Base-by-base conservation (phyloP, 202 grass and related monocot genomes). In the Brachypodium distachyon region DNA sequence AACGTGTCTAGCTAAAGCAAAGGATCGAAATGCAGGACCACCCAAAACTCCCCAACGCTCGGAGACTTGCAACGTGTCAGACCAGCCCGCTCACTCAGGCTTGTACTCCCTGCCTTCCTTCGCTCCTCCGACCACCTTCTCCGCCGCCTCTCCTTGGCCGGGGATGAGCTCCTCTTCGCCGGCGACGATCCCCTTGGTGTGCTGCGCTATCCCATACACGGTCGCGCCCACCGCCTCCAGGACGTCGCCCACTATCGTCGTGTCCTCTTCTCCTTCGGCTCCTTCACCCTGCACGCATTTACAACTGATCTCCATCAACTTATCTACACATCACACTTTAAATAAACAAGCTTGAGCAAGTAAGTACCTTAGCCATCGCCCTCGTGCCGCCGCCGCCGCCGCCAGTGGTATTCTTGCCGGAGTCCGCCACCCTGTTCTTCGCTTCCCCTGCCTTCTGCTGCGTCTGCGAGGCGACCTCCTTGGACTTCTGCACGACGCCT, bases 181-280 rank as follows among this genome's bases (percentile, higher is more conserved):
- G 42, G 86, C 86, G 12, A 97, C 84, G 51, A 94, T 82, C 9
- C 68, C 86, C 70, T 91, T 91, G 25, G 83, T 50, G 49, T 88
- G 86, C 79, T 84, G 23, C 8, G 76, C 86, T 25, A 94, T 60
- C 22, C 87, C 89, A 12, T 80, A 46, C 56, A 97, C 84, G 0
- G 88, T 81, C 43, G 84, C 82, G 40, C 94, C 91, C 38, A 94
- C 77, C 32, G 78, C 85, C 72, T 92, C 89, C 57, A 79, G 81
- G 4, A 88, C 68, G 67, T 89, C 89, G 6, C 81, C 91, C 8
- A 71, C 40, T 1, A 82, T 41, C 62, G 86, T 85, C 1, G 65
- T 77, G 33, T 18, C 42, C 1, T 1, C 69, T 37, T 41, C 61
- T 26, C 0, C 61, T 26, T 0, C 63, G 1, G 36, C 18, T 6